Percentiles rank a stretch among this genome's conserved stretches.
These are phyloP conservation scores for Verticillium zaregamsianum DNA, from an alignment of 2,329 filamentous ascomycete genomes.

Conservation along the genomic window DNA sequence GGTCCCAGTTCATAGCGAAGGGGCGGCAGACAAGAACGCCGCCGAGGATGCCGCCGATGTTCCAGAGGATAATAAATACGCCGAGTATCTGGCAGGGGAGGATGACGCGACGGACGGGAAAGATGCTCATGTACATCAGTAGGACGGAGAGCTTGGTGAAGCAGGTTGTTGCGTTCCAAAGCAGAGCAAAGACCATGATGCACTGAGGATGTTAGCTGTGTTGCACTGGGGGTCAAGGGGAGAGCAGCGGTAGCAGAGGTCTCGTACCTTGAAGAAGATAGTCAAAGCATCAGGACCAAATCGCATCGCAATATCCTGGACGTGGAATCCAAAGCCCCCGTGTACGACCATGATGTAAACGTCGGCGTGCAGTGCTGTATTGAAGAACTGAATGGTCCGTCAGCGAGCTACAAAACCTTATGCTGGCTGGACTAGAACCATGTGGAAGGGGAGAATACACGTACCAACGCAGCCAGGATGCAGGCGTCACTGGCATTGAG, in stretches of 20 bases:
- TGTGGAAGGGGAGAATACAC: not conserved
- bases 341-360: conserved; percentile 3
- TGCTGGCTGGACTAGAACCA: not conserved
- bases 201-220: not conserved
- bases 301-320: conserved; percentile 3
- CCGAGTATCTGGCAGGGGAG: conserved; percentile 17
- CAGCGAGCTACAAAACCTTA: not conserved
- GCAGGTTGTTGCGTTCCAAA: conserved; percentile 3
- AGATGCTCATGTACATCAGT: conserved; percentile 22
- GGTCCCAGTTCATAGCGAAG: conserved; percentile 29
- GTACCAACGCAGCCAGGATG: conserved; percentile 6
- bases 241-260: not conserved
- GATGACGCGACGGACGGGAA: conserved; percentile 19
- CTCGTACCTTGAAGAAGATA: conserved; percentile 7
- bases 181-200: conserved; percentile 1
- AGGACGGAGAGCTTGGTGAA: conserved; percentile 22
- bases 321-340: conserved; percentile 7
- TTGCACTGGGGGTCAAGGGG: no score
- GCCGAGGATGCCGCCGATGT: conserved; percentile 19
- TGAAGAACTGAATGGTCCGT: conserved; percentile 3
- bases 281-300: conserved; percentile 5
- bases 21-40: conserved; percentile 27
- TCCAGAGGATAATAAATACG: conserved; percentile 19
- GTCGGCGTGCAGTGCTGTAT: conserved; percentile 6
- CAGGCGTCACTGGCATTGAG: conserved; percentile 5